phyloP scores from a whole-genome alignment of 2,329 filamentous ascomycete species.

The Mollisiaceae sp. region DNA sequence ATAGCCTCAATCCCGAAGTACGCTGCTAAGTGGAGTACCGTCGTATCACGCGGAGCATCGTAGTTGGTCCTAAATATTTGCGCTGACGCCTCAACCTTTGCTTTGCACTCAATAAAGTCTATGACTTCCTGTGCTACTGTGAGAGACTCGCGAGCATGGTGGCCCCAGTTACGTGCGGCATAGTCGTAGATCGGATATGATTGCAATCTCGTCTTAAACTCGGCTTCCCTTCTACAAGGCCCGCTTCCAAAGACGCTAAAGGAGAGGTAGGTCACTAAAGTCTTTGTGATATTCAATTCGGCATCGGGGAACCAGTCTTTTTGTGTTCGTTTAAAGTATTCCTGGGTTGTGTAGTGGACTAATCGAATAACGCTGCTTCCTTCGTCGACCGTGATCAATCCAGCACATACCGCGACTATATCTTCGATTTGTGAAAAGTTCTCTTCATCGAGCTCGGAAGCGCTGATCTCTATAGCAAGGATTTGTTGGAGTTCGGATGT shows the following conservation, averaged over 20 bases:
- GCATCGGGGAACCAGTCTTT: constrained; percentile 26
- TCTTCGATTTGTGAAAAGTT: constrained; percentile 23
- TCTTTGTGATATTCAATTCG: constrained; percentile 29
- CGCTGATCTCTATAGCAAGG: constrained; percentile 45
- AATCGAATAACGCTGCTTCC: constrained; percentile 25
- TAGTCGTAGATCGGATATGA: constrained; percentile 42
- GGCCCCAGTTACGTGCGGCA: constrained; percentile 43
- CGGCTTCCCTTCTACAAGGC: constrained; percentile 26
- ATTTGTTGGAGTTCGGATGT: constrained; percentile 48
- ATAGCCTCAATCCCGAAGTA: constrained; percentile 23
- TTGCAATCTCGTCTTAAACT: constrained; percentile 35
- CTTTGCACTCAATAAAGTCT: constrained; percentile 29
- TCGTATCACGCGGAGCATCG: no score
- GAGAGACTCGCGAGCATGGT: constrained; percentile 39
- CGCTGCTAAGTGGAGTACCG: constrained; percentile 32
- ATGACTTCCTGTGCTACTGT: constrained; percentile 14
- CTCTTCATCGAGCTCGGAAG: constrained; percentile 22
- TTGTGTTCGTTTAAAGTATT: constrained; percentile 37
- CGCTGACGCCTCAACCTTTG: constrained; percentile 27
- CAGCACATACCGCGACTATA: constrained; percentile 37
- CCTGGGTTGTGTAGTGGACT: constrained; percentile 41
- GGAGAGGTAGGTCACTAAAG: constrained; percentile 42
- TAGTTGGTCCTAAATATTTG: no score
- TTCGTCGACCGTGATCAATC: constrained; percentile 26
- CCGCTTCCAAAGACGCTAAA: constrained; percentile 36